phyloP scores from a whole-genome alignment of 495 filamentous ascomycete species.

The Penicillium subrubescens region DNA sequence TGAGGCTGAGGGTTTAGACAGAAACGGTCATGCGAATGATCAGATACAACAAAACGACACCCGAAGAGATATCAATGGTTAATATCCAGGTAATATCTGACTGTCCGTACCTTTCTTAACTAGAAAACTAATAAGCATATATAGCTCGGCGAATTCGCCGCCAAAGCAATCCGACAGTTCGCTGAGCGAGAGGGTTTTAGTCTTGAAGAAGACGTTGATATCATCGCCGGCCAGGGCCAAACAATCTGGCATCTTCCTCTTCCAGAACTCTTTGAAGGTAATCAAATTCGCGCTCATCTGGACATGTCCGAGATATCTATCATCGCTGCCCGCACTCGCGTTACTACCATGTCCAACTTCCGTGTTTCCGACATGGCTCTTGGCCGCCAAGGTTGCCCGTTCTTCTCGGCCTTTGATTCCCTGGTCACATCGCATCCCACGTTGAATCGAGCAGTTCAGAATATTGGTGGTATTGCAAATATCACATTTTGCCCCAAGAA shows the following conservation, averaged over 20 bases:
- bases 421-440: constrained; percentile 49
- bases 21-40: constrained; percentile 43
- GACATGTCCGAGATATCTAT: constrained; percentile 34
- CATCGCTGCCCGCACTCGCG: constrained; percentile 33
- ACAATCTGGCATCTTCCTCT: constrained; percentile 30
- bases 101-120: neutral
- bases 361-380: constrained; percentile 32
- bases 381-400: constrained; percentile 34
- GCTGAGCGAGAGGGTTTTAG: constrained; percentile 18
- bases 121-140: neutral
- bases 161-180: constrained; percentile 39
- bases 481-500: constrained; percentile 40
- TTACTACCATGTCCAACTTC: constrained; percentile 35
- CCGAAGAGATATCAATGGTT: constrained; percentile 45
- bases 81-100: constrained; percentile 32
- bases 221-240: constrained; percentile 29
- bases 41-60: constrained; percentile 41
- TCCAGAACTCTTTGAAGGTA: constrained; percentile 27
- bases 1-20: neutral
- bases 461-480: constrained; percentile 54
- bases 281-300: constrained; percentile 29
- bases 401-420: constrained; percentile 37
- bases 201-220: constrained; percentile 23
- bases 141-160: constrained; percentile 43
- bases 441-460: constrained; percentile 52